A percentile compares a stretch with the other conserved stretches of the same genome.
phyloP scores from a whole-genome alignment of 2,329 filamentous ascomycete species.

The Trichoderma sp. region DNA sequence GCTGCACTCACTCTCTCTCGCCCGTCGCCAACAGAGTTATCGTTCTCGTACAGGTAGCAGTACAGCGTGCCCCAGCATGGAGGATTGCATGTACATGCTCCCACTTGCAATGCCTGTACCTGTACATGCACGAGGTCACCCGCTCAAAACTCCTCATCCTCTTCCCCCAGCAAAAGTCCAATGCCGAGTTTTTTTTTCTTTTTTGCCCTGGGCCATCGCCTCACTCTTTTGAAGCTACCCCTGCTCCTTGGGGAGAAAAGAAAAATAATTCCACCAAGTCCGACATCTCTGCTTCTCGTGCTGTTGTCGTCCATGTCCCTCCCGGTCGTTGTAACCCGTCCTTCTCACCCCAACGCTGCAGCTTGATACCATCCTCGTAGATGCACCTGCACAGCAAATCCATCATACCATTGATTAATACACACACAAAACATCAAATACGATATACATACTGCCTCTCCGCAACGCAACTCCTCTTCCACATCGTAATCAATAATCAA shows the following conservation, averaged over 20 bases:
- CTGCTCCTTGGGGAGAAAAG: neutral
- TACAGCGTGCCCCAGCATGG: neutral
- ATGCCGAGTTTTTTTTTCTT: neutral
- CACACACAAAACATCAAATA: neutral
- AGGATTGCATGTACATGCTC: neutral
- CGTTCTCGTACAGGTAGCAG: neutral
- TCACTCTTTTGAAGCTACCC: neutral
- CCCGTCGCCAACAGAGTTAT: neutral
- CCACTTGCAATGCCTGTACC: neutral
- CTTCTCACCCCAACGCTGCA: neutral
- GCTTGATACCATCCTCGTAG: neutral
- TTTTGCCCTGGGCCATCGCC: neutral
- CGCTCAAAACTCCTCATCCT: neutral
- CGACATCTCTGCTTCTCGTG: neutral
- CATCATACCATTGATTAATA: neutral
- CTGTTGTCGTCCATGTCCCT: neutral
- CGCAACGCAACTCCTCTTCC: neutral
- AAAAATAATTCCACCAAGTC: neutral
- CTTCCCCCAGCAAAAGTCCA: neutral
- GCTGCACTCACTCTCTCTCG: slow-evolving; percentile 14
- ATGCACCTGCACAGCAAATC: neutral
- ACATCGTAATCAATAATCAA: neutral
- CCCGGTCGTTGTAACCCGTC: neutral
- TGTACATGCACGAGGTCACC: neutral
- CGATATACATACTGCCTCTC: neutral